phyloP scores from a whole-genome alignment of 2,329 filamentous ascomycete genomes.

The Orbilia javanica region DNA sequence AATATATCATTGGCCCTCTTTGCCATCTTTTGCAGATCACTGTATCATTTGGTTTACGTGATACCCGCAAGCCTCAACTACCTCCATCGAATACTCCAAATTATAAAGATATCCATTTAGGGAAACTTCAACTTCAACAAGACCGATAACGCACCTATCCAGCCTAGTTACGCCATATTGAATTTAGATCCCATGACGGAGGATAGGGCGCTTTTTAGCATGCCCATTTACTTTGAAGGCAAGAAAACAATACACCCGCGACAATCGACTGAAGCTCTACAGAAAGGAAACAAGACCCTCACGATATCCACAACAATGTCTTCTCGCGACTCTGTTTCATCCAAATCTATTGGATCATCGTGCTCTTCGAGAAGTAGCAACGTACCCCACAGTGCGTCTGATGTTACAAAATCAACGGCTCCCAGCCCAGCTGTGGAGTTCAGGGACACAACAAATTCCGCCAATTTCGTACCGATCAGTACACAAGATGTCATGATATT shows the following conservation, averaged over 20 bases:
- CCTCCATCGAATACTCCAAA: background rate
- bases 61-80: conserved; percentile 8
- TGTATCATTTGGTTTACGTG: conserved; percentile 22
- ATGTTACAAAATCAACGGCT: conserved; percentile 23
- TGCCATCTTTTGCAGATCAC: conserved; percentile 15
- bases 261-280: conserved; percentile 36
- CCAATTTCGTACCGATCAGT: conserved; percentile 52
- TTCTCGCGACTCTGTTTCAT: conserved; percentile 51
- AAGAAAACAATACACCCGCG: conserved; percentile 42
- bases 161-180: conserved; percentile 4
- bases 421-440: conserved; percentile 31
- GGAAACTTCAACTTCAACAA: background rate
- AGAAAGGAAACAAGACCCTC: conserved; percentile 26
- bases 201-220: conserved; percentile 48
- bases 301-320: conserved; percentile 40
- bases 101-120: background rate
- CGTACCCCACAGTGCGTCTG: conserved; percentile 10
- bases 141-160: background rate
- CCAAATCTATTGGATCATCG: conserved; percentile 47
- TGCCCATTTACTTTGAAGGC: conserved; percentile 56
- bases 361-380: conserved; percentile 52
- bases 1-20: background rate
- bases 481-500: conserved; percentile 58
- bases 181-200: conserved; percentile 21
- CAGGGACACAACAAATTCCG: conserved; percentile 44